A percentile compares a stretch with the other conserved stretches of the same genome.
These are phyloP conservation scores for Plantago rigida DNA, from an alignment of 305 asterid genomes.

Conservation along the genomic window DNA sequence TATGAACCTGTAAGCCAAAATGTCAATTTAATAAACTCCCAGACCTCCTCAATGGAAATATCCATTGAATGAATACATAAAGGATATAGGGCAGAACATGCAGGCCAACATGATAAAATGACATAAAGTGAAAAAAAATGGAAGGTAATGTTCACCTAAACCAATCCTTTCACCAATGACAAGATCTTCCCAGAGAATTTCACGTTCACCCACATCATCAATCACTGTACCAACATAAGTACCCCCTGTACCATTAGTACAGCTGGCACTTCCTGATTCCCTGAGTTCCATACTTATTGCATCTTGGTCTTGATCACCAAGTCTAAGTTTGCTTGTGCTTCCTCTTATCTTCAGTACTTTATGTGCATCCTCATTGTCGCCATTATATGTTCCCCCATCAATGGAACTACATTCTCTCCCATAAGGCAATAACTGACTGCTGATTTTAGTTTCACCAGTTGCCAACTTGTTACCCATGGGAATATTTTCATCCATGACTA, in stretches of 20 bases:
- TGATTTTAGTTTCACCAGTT: constrained; percentile 36
- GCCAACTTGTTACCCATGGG: constrained; percentile 28
- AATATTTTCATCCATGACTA: constrained; percentile 29
- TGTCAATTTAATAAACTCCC: constrained; percentile 7
- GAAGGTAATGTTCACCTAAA: constrained; percentile 54
- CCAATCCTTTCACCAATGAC: constrained; percentile 96
- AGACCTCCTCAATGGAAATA: constrained; percentile 15
- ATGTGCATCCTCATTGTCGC: constrained; percentile 28
- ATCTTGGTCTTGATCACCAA: neutral
- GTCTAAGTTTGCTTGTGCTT: no score
- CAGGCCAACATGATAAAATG: constrained; percentile 16
- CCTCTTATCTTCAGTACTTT: no score
- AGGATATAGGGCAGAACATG: constrained; percentile 6
- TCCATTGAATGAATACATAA: constrained; percentile 9
- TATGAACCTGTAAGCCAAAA: constrained; percentile 67
- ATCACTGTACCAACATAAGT: constrained; percentile 53
- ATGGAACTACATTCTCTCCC: constrained; percentile 33
- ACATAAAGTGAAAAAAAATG: neutral
- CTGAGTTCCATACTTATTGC: constrained; percentile 30
- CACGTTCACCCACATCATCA: constrained; percentile 95
- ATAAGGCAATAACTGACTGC: constrained; percentile 29
- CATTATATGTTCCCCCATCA: constrained; percentile 33
- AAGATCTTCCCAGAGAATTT: constrained; percentile 97
- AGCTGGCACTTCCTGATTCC: constrained; percentile 41
- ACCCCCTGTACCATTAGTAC: constrained; percentile 32